Base-by-base conservation (phyloP, 176 grass and related monocot genomes). In the Rhynchospora pubera region DNA sequence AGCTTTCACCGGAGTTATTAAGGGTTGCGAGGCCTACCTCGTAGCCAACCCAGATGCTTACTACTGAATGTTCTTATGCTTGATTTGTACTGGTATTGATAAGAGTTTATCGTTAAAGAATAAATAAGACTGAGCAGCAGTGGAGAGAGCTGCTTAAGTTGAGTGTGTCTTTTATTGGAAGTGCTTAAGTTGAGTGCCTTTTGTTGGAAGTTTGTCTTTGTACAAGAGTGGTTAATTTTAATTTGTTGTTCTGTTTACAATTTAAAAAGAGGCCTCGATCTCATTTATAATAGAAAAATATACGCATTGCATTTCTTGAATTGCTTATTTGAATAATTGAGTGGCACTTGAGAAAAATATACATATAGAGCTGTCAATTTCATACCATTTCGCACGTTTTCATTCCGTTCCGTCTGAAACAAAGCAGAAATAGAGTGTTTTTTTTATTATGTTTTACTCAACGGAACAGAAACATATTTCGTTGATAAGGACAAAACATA, bases 1-100 rank as follows among this genome's bases (percentile, higher is more conserved):
- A 5, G 52, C 82, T 0, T 50, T 90, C 63, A 82, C 62, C 5
- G 62, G 9, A 44, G 88, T 90, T 57, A 85, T 93, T 72, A 97
- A 91, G 76, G 72, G 84, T 0, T 89, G 85, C 8, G 89, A 97
- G 82, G 88, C 64, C 0, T 97, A 84, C 84, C 91, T 93, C 28
- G 0, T 93, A 16, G 89, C 88, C 66, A 97, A 93, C 34, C 93
- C 87, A 13, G 83, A 88, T 39, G 65, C 93, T 6, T 97, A 93
- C 55, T 90, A 93, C 84, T 89, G 71, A 26, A 89, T 67, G 1
- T 18, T 56, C 34, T 44, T 79, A 57, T 50, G 8, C 12, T 32
- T 46, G 42, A 44, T 21, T 70, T 10, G 42, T 70, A 45, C 10
- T 21, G 10, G 6, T 66, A 15, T 66, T 14, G 13, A 12, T 71